Evolutionary conservation across 345 rosid species (phyloP).

Genomic region (Citrus inodora): DNA sequence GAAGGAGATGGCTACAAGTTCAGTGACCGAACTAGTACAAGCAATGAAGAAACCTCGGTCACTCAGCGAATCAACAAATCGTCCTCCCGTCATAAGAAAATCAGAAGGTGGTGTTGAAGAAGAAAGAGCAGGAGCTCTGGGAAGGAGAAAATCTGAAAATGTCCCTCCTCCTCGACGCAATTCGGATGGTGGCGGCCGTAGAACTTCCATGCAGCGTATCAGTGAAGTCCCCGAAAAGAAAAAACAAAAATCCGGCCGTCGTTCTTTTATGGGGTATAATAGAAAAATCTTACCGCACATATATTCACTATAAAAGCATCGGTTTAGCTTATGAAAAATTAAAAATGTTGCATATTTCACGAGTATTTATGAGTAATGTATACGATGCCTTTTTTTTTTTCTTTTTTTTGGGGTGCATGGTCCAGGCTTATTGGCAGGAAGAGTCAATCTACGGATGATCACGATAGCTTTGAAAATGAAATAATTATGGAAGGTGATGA

Average conservation of each 20-base stretch:
- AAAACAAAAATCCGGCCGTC: constrained; percentile 55
- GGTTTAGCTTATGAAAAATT: neutral
- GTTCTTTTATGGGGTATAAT: constrained; percentile 78
- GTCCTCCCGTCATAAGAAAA: constrained; percentile 45
- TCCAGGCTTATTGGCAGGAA: constrained; percentile 58
- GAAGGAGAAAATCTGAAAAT: constrained; percentile 57
- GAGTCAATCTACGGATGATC: constrained; percentile 23
- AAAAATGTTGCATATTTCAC: neutral
- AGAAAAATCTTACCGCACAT: neutral
- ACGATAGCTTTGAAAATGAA: constrained; percentile 41
- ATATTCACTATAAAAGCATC: no score
- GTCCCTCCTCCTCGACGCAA: constrained; percentile 44
- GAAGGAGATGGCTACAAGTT: constrained; percentile 60
- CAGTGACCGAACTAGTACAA: constrained; percentile 81
- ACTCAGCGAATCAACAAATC: constrained; percentile 63
- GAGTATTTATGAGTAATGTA: neutral
- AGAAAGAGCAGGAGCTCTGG: constrained; percentile 29
- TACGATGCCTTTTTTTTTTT: neutral
- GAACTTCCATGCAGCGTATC: constrained; percentile 72
- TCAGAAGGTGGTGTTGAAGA: constrained; percentile 46
- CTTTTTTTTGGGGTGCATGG: neutral
- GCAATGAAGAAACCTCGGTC: constrained; percentile 89
- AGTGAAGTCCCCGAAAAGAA: constrained; percentile 72
- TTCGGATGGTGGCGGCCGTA: constrained; percentile 39
- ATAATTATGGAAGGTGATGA: constrained; percentile 39